A percentile compares a stretch with the other conserved stretches of the same genome.
Evolutionary conservation across 2,329 filamentous ascomycete species (phyloP).

Genomic region (Aspergillus arachidicola): DNA sequence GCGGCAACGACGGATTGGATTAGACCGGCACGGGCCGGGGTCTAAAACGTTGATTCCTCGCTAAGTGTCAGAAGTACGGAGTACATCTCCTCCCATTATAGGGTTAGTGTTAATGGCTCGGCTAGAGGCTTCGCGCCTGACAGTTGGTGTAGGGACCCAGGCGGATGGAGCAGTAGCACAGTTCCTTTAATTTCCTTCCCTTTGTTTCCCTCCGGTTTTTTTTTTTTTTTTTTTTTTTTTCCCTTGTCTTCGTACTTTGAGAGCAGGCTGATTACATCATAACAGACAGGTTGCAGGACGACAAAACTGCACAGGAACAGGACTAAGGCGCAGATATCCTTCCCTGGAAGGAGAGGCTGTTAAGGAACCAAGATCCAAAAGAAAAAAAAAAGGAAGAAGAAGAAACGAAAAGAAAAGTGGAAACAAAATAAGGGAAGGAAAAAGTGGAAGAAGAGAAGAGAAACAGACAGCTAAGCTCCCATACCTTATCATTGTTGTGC

Average conservation of each 20-base stretch:
- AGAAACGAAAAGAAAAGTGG: too few relatives aligned
- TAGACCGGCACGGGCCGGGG: neutral
- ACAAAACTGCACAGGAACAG: neutral
- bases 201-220: too few relatives aligned
- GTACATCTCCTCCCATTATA: neutral
- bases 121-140: neutral
- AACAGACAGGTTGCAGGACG: neutral
- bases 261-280: neutral
- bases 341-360: neutral
- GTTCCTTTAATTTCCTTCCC: too few relatives aligned
- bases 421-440: too few relatives aligned
- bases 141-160: neutral
- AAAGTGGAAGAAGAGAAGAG: neutral
- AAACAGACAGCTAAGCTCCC: neutral
- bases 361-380: too few relatives aligned
- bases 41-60: neutral
- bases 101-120: neutral
- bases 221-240: too few relatives aligned
- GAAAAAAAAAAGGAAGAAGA: too few relatives aligned
- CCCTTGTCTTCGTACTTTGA: too few relatives aligned
- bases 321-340: neutral
- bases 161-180: too few relatives aligned
- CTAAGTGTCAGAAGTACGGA: neutral
- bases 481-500: neutral
- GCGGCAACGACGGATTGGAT: neutral